Base-by-base conservation (phyloP, 176 grass and related monocot species). In the Secale cereale region DNA sequence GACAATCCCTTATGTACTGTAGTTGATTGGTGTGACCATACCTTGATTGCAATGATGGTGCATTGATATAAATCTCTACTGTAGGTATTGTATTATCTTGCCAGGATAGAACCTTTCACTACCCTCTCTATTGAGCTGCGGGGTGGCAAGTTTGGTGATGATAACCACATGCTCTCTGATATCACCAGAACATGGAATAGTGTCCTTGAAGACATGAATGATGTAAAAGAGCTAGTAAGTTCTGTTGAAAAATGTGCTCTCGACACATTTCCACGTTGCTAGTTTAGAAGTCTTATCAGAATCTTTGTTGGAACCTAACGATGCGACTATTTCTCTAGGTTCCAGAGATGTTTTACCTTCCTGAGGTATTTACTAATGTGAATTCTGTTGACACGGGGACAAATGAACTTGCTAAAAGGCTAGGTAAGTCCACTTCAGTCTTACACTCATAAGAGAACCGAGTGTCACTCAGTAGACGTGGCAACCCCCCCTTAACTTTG, bases 321-420 rank as follows among this genome's bases (percentile, higher is more conserved):
- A 74, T 87, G 60, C 85, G 25, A 72, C 65, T 85, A 10, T 85
- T 57, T 91, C 37, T 91, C 39, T 80, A 98, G 96, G 96, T 98
- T 81, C 97, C 97, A 56, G 97, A 98, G 81, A 86, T 98, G 88
- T 98, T 94, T 95, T 98, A 98, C 81, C 91, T 98, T 73, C 93
- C 97, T 87, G 97, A 98, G 73, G 59, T 90, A 87, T 88, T 98
- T 71, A 88, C 78, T 71, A 84, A 91, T 87, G 75, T 89, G 70
- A 92, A 95, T 65, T 87, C 88, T 17, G 77, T 90, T 40, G 90
- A 86, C 54, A 90, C 88, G 54, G 93, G 88, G 50, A 82, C 79
- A 40, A 92, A 70, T 82, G 90, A 90, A 85, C 85, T 88, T 83
- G 83, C 65, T 50, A 82, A 82, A 85, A 95, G 81, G 73, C 57